phyloP scores from a whole-genome alignment of 129 eudicot species.

The Kitagawia praeruptora region DNA sequence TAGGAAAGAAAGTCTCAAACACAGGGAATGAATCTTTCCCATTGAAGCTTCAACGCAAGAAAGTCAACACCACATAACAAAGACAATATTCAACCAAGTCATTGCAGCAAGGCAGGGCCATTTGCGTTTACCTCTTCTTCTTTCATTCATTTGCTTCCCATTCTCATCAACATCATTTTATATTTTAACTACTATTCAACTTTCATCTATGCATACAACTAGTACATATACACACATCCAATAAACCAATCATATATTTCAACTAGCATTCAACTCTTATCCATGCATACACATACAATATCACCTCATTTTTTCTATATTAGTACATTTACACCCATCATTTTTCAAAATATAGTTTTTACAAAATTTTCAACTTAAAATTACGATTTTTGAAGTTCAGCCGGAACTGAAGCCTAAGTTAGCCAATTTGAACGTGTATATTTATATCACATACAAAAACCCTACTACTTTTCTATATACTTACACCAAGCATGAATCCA shows the following conservation, averaged over 20 bases:
- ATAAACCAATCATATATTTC: not conserved
- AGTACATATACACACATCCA: not conserved
- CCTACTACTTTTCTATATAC: not conserved
- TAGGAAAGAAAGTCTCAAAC: not conserved
- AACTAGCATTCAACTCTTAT: not conserved
- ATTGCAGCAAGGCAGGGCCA: not conserved
- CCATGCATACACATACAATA: not conserved
- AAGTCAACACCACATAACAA: not conserved
- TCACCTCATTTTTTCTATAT: not conserved
- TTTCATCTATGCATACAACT: not conserved
- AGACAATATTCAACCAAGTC: not conserved
- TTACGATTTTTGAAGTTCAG: no score
- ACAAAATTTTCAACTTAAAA: no score
- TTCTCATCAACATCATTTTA: not conserved
- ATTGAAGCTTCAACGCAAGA: not conserved
- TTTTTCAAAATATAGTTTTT: not conserved
- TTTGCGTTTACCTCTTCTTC: constrained; percentile 1
- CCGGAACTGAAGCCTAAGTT: no score
- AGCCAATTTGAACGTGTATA: not conserved
- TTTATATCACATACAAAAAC: not conserved
- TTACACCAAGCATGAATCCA: constrained; percentile 4
- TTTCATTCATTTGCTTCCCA: not conserved
- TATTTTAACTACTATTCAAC: not conserved
- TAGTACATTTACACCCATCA: not conserved
- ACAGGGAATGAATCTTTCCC: not conserved